Evolutionary conservation across 2,329 filamentous ascomycete genomes (phyloP).

Genomic region (Thielaviopsis cerberus): DNA sequence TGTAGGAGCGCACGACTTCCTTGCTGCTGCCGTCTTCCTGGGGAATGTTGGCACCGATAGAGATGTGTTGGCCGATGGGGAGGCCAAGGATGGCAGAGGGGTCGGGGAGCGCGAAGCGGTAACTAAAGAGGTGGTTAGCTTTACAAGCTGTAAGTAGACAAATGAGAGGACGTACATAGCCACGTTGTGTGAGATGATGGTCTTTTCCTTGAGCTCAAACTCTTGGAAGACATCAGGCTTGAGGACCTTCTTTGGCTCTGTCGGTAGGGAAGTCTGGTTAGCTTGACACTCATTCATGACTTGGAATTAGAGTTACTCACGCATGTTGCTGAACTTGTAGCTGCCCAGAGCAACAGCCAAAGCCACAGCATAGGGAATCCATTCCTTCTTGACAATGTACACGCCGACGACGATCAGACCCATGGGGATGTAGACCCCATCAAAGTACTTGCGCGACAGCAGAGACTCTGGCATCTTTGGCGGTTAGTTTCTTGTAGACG

Average conservation of each 20-base stretch:
- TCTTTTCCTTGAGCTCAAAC: conserved; percentile 89
- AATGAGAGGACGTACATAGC: conserved; percentile 46
- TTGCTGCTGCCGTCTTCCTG: conserved; percentile 54
- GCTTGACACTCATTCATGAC: not conserved
- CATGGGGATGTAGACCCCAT: conserved; percentile 72
- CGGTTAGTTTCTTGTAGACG: not conserved
- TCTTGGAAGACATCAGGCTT: conserved; percentile 79
- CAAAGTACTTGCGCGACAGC: conserved; percentile 45
- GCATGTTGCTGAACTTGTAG: conserved; percentile 51
- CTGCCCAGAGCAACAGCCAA: conserved; percentile 47
- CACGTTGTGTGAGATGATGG: conserved; percentile 89
- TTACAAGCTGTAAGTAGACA: not conserved
- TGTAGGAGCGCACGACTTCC: conserved; percentile 81
- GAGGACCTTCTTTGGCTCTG: conserved; percentile 64
- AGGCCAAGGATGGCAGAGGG: conserved; percentile 73
- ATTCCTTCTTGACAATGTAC: conserved; percentile 62
- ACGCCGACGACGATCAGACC: conserved; percentile 58
- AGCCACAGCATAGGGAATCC: conserved; percentile 49
- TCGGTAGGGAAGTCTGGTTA: not conserved
- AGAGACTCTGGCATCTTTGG: conserved; percentile 21
- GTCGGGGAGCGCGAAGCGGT: conserved; percentile 75
- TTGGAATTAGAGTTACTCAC: conserved; percentile 31
- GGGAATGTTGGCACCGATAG: conserved; percentile 59
- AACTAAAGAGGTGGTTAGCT: conserved; percentile 30
- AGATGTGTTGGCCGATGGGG: conserved; percentile 97